Evolutionary conservation across 169 alveolate genomes (phyloP), one percentile per base, ranked within the genome.

Genomic region (Eimeria falciformis): DNA sequence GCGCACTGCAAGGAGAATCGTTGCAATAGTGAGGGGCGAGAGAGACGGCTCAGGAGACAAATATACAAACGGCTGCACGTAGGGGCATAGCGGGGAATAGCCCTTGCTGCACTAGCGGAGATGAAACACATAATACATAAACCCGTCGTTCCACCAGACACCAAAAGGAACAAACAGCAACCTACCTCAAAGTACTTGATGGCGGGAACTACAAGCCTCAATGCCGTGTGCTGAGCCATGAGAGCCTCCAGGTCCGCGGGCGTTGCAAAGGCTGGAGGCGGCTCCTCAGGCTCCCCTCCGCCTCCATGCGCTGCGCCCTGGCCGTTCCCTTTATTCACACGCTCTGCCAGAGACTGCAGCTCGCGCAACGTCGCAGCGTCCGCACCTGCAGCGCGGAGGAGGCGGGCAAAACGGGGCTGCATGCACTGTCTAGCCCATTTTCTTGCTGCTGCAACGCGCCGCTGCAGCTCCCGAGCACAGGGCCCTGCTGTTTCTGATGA

Each of bases 391-490:
- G 84, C 92, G 43, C 75, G 62, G 75, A 68, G 92, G 40, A 65
- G 33, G 56, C 37, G 81, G 50, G 65, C 27, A 62, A 46, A 89
- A 14, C 56, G 93, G 53, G 43, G 89, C 82, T 65, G 93, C 68
- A 56, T n/a, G 75, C 82, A 89, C 73, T 77, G 53, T 3, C 55
- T 50, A 12, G 89, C 69, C 93, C 93, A 89, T 46, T 89, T 79
- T 5, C 85, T 33, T 0, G 90, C 93, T 2, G 88, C 90, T 23
- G 58, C 69, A 29, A 89, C 66, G 0, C 93, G 88, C 56, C 85
- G 84, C 83, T 89, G 84, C 82, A 89, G 93, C 73, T 89, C 93
- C 53, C 90, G 79, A 18, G 85, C 73, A 33, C 83, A 89, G n/a
- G 93, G 65, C 47, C 90, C 93, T 27, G 84, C 93, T 5, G 89